Percentiles rank a stretch among this genome's conserved stretches.
Evolutionary conservation across 371 early-diverging fungal genomes (phyloP).

Genomic region (Mortierella sp.): DNA sequence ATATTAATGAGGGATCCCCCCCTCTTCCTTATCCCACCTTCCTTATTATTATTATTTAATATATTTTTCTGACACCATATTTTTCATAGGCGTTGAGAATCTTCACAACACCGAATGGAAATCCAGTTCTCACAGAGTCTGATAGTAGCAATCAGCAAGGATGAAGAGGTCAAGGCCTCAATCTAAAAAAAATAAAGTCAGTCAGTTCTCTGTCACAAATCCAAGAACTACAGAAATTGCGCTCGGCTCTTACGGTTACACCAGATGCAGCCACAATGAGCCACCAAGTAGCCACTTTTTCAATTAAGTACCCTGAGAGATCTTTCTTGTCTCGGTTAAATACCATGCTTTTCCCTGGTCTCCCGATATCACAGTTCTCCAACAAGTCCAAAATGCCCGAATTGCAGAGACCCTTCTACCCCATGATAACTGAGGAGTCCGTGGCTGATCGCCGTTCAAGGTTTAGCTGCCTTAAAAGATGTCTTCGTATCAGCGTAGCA

Average conservation of each 20-base stretch:
- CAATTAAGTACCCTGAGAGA: conserved; percentile 6
- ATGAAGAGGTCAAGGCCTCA: too few species aligned
- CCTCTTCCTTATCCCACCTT: too few species aligned
- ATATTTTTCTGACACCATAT: too few species aligned
- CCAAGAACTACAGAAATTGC: too few species aligned
- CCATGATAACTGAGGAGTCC: conserved; percentile 9
- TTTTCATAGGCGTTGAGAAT: too few species aligned
- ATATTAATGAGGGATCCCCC: too few species aligned
- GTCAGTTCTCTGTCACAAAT: too few species aligned
- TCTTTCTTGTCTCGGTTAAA: conserved; percentile 16
- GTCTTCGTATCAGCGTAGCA: conserved; percentile 12
- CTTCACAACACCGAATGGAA: too few species aligned
- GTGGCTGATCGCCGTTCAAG: conserved; percentile 14
- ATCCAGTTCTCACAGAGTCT: too few species aligned
- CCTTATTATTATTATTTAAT: too few species aligned
- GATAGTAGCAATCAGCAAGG: too few species aligned
- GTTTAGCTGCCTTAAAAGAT: conserved; percentile 15
- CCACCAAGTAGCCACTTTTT: conserved; percentile 16
- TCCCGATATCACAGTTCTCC: conserved; percentile 14
- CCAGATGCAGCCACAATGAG: conserved; percentile 6
- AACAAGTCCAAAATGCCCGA: conserved; percentile 12
- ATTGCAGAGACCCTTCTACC: conserved; percentile 14
- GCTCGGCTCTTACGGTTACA: not conserved
- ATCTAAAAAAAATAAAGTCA: too few species aligned
- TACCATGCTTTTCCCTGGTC: conserved; percentile 2